Base-by-base conservation (phyloP, 1,284 basidiomycete genomes). In the Pseudozyma sp. region DNA sequence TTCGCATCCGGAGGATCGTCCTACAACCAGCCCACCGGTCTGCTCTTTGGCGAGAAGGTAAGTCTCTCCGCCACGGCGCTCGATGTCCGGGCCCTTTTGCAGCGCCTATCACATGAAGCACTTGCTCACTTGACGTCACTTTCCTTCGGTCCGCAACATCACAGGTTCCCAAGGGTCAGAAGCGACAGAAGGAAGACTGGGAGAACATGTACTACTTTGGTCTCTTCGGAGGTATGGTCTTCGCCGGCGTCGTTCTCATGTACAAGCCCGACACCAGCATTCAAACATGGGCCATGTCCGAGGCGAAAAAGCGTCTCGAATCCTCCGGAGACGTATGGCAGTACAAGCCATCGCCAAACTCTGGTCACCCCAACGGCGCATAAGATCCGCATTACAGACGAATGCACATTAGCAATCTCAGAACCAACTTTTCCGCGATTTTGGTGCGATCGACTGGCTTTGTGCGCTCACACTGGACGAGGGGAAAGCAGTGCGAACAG, bases 241-340 rank as follows among this genome's bases (percentile, higher is more conserved):
- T 94, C 64, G 92, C 90, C 34, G 86, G 88, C 8, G 89, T 96
- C 47, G 86, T 93, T 80, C 86, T 94, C 48, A 92, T 93, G 86
- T 97, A 95, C 88, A 97, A 97, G 87, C 95, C 96, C 7, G 94
- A 97, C 84, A 95, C 92, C 17, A 84, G 82, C 64, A 78, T 83
- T 43, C 75, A 80, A 42, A 57, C 78, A 13, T 81, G 80, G 81
- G 82, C 82, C 35, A 75, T 75, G 60, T 65, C 61, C n/a, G 81
- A 84, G 68, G 82, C 82, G 33, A 76, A 77, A 60, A 81, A 84
- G 74, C 75, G 80, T 30, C 74, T 84, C 14, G 81, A 83, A 34
- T 74, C 68, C n/a, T 75, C 75, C 11, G 81, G 79, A 30, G 68
- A 78, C 30, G 59, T 45, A 19, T 84, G 79, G 79, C 73, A 79